Evolutionary conservation across 805 yeast genomes (phyloP).

Genomic region (Barnettozyma siamensis): DNA sequence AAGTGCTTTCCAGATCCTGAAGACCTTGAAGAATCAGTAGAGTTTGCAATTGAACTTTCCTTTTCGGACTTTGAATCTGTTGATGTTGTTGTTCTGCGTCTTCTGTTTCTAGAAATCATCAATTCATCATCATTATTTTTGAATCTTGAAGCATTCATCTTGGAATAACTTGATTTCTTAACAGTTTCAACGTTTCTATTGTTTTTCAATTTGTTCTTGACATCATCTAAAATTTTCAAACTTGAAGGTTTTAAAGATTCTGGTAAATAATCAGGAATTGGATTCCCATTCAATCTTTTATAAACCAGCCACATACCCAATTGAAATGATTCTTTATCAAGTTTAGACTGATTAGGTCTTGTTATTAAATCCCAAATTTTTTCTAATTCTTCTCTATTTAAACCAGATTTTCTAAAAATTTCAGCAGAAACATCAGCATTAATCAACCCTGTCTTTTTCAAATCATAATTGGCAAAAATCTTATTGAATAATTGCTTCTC

Average conservation of each 20-base stretch:
- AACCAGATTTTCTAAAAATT: constrained; percentile 86
- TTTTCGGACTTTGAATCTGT: not conserved
- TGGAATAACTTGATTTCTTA: constrained; percentile 25
- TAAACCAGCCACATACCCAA: constrained; percentile 97
- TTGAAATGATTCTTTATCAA: constrained; percentile 89
- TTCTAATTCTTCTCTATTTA: constrained; percentile 82
- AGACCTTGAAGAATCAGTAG: too few species aligned
- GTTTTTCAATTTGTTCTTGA: constrained; percentile 47
- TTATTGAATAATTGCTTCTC: constrained; percentile 84
- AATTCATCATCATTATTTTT: constrained; percentile 73
- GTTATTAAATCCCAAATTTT: constrained; percentile 88
- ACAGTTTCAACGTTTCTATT: constrained; percentile 10
- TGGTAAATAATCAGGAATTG: constrained; percentile 75
- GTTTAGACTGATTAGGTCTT: constrained; percentile 74
- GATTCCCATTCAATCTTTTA: constrained; percentile 80
- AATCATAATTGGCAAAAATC: constrained; percentile 86
- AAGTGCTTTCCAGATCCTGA: not conserved
- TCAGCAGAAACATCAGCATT: constrained; percentile 83
- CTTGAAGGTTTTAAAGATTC: constrained; percentile 91
- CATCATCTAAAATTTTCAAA: constrained; percentile 63
- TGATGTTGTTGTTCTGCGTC: constrained; percentile 14
- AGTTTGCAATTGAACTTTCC: too few species aligned
- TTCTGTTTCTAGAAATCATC: constrained; percentile 23
- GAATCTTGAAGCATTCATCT: constrained; percentile 40
- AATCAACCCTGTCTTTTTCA: constrained; percentile 58